Evolutionary conservation across 768 basidiomycete species (phyloP).

Genomic region (Mycena chlorophos): DNA sequence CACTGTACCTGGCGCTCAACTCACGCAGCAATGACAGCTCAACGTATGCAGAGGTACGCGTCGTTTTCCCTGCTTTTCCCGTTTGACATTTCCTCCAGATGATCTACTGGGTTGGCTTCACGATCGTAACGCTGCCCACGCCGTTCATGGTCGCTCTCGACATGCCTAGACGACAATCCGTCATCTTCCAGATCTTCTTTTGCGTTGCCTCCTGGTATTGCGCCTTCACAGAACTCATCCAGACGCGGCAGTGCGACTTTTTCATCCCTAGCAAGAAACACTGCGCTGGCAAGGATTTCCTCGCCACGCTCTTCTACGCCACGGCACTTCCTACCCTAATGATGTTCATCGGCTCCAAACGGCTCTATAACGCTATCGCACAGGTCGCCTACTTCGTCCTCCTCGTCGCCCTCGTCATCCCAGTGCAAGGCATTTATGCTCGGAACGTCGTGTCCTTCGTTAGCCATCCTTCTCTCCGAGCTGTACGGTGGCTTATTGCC

Average conservation of each 20-base stretch:
- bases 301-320: slow-evolving; percentile 26
- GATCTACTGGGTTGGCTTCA: slow-evolving; percentile 20
- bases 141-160: slow-evolving; percentile 32
- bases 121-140: slow-evolving; percentile 21
- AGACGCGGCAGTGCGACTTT: slow-evolving; percentile 18
- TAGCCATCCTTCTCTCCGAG: slow-evolving; percentile 31
- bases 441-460: slow-evolving; percentile 26
- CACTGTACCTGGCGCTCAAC: slow-evolving; percentile 26
- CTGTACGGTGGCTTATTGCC: slow-evolving; percentile 31
- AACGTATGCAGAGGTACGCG: slow-evolving; percentile 16
- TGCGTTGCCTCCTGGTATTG: slow-evolving; percentile 26
- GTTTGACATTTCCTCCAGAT: slow-evolving; percentile 1
- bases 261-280: slow-evolving; percentile 5
- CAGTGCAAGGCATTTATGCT: slow-evolving; percentile 25
- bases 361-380: slow-evolving; percentile 26
- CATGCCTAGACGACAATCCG: slow-evolving; percentile 25
- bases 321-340: slow-evolving; percentile 27
- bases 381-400: slow-evolving; percentile 23
- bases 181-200: slow-evolving; percentile 31
- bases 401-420: slow-evolving; percentile 22
- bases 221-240: slow-evolving; percentile 18
- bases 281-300: slow-evolving; percentile 26
- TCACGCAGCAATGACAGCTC: slow-evolving; percentile 17
- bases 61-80: not conserved
- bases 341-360: slow-evolving; percentile 26